A percentile compares a stretch with the other conserved stretches of the same genome.
These are phyloP conservation scores for Cylindrotheca closterium DNA, from an alignment of 108 stramenopile species.

Conservation along the genomic window DNA sequence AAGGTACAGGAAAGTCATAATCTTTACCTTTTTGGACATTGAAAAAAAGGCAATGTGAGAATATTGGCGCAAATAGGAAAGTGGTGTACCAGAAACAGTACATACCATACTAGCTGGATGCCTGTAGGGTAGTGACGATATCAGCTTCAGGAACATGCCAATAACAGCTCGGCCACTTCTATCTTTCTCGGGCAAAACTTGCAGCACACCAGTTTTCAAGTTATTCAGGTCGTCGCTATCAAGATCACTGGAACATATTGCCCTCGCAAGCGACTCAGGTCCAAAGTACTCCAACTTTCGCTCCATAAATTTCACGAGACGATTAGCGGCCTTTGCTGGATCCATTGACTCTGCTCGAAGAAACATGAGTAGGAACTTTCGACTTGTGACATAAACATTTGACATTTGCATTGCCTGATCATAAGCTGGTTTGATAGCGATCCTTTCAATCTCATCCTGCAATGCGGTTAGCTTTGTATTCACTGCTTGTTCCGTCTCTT, in stretches of 20 bases:
- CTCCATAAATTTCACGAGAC: slow-evolving; percentile 17
- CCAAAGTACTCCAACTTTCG: slow-evolving; percentile 22
- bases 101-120: too few relatives aligned
- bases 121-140: not conserved
- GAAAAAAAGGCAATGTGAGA: too few relatives aligned
- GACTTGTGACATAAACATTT: slow-evolving; percentile 5
- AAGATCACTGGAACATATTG: slow-evolving; percentile 8
- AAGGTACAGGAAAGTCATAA: not conserved
- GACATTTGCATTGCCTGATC: not conserved
- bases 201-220: slow-evolving; percentile 2
- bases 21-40: slow-evolving; percentile 5
- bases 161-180: slow-evolving; percentile 25
- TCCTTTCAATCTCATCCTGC: slow-evolving; percentile 5
- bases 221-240: slow-evolving; percentile 1
- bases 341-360: slow-evolving; percentile 21
- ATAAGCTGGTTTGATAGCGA: slow-evolving; percentile 19
- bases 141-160: not conserved
- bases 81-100: too few relatives aligned
- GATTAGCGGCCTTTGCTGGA: slow-evolving; percentile 13
- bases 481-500: slow-evolving; percentile 4
- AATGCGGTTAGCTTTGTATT: not conserved
- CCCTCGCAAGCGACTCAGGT: not conserved
- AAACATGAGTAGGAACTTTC: slow-evolving; percentile 15
- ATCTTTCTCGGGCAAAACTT: slow-evolving; percentile 28
- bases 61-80: too few relatives aligned